Percentiles rank a stretch among this genome's conserved stretches.
phyloP scores from a whole-genome alignment of 2,329 filamentous ascomycete genomes.

The Hypoxylon sp. region DNA sequence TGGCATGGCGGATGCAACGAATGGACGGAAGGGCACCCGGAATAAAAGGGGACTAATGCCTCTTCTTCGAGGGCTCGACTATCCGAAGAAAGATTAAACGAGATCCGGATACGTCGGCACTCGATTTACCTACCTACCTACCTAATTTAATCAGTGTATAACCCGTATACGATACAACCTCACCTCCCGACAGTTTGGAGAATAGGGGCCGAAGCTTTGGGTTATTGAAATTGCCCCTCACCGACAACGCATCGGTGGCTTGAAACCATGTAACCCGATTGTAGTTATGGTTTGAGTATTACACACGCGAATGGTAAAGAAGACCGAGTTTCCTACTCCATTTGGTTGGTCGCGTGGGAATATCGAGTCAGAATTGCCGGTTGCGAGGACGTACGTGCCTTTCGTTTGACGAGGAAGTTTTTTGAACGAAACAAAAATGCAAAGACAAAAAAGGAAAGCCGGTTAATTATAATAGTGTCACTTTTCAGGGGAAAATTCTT shows the following conservation, averaged over 20 bases:
- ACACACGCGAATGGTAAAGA: neutral
- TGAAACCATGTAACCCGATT: neutral
- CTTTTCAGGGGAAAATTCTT: slow-evolving; percentile 18
- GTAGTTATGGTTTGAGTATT: too few relatives aligned
- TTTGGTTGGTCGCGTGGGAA: slow-evolving; percentile 11
- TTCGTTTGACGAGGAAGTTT: slow-evolving; percentile 6
- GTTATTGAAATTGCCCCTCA: slow-evolving; percentile 6
- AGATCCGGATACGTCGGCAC: too few relatives aligned
- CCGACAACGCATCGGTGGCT: neutral
- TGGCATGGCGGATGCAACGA: too few relatives aligned
- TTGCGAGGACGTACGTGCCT: too few relatives aligned
- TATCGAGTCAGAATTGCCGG: slow-evolving; percentile 1
- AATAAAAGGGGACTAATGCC: too few relatives aligned
- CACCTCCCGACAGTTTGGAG: slow-evolving; percentile 2
- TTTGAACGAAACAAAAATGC: slow-evolving; percentile 13
- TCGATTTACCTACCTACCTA: too few relatives aligned
- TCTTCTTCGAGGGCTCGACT: too few relatives aligned
- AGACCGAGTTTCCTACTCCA: slow-evolving; percentile 8
- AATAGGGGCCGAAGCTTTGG: slow-evolving; percentile 2
- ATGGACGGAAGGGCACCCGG: too few relatives aligned
- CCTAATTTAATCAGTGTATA: too few relatives aligned
- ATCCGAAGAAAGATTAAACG: too few relatives aligned
- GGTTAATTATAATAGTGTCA: slow-evolving; percentile 12
- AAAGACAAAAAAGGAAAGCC: slow-evolving; percentile 31
- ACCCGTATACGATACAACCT: neutral